phyloP scores from a whole-genome alignment of 306 rosid species.

The Lupinus albus region DNA sequence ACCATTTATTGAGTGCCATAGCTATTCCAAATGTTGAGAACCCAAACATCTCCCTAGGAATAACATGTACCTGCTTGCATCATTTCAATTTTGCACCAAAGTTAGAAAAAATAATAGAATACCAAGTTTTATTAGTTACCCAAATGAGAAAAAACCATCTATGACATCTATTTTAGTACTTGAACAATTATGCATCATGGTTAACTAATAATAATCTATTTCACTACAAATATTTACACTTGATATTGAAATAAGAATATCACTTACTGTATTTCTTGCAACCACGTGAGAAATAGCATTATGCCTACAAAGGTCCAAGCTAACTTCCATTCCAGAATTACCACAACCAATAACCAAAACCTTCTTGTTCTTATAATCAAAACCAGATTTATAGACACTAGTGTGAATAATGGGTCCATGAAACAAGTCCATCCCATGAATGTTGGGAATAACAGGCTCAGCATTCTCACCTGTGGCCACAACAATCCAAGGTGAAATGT shows the following conservation, averaged over 20 bases:
- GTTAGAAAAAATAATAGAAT: conserved; percentile 30
- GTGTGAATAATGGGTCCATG: conserved; percentile 61
- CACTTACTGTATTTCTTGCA: conserved; percentile 83
- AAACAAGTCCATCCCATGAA: conserved; percentile 64
- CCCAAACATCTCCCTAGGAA: conserved; percentile 88
- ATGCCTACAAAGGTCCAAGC: conserved; percentile 86
- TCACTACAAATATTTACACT: no score
- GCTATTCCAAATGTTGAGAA: conserved; percentile 84
- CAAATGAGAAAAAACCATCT: conserved; percentile 37
- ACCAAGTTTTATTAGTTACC: conserved; percentile 12
- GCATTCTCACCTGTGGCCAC: conserved; percentile 97
- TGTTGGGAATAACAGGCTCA: conserved; percentile 69
- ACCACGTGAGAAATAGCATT: conserved; percentile 82
- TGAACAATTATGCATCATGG: background rate
- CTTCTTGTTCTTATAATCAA: conserved; percentile 51
- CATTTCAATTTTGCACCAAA: conserved; percentile 11
- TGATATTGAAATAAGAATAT: no score
- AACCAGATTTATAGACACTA: conserved; percentile 65
- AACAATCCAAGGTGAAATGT: conserved; percentile 71
- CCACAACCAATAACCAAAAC: conserved; percentile 94
- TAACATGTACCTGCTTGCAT: conserved; percentile 74
- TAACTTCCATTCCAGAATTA: conserved; percentile 98
- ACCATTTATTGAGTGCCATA: conserved; percentile 70
- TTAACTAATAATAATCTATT: no score
- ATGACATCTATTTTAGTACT: conserved; percentile 34